Percentiles rank a stretch among this genome's conserved stretches.
Evolutionary conservation across 1,284 basidiomycete genomes (phyloP).

Genomic region (Irpex rosettiformis): DNA sequence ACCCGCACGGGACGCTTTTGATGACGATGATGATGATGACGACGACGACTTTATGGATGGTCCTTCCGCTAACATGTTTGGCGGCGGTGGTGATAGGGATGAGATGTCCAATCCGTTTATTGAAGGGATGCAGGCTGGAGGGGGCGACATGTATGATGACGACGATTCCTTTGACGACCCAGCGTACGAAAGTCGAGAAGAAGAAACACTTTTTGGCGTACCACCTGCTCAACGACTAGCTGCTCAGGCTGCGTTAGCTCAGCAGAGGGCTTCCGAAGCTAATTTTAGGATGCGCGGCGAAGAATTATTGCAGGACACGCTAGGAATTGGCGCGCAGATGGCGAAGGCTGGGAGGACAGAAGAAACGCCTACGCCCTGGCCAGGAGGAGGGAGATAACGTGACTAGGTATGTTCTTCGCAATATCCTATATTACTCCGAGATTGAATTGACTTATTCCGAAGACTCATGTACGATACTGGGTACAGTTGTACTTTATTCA

Average conservation of each 20-base stretch:
- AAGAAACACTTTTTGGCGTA: constrained; percentile 71
- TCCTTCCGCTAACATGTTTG: constrained; percentile 2
- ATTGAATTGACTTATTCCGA: not conserved
- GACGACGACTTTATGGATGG: constrained; percentile 4
- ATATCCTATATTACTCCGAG: not conserved
- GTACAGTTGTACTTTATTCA: not conserved
- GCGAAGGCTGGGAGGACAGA: constrained; percentile 44
- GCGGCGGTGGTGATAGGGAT: constrained; percentile 25
- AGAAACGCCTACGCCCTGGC: constrained; percentile 61
- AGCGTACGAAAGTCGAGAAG: constrained; percentile 29
- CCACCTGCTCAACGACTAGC: constrained; percentile 43
- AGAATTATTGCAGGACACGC: constrained; percentile 58
- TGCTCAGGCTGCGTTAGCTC: constrained; percentile 22
- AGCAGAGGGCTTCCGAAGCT: constrained; percentile 10
- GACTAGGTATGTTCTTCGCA: not conserved
- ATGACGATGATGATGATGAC: not conserved
- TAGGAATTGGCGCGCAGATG: constrained; percentile 53
- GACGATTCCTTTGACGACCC: constrained; percentile 45
- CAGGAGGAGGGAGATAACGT: not conserved
- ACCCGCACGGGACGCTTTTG: not conserved
- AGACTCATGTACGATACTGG: not conserved
- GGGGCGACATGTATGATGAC: constrained; percentile 32
- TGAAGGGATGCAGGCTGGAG: constrained; percentile 10
- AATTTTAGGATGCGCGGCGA: constrained; percentile 53
- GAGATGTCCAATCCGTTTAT: constrained; percentile 51